Conservation (phyloP, 768 basidiomycete species). For the Kwoniella europaea region DNA sequence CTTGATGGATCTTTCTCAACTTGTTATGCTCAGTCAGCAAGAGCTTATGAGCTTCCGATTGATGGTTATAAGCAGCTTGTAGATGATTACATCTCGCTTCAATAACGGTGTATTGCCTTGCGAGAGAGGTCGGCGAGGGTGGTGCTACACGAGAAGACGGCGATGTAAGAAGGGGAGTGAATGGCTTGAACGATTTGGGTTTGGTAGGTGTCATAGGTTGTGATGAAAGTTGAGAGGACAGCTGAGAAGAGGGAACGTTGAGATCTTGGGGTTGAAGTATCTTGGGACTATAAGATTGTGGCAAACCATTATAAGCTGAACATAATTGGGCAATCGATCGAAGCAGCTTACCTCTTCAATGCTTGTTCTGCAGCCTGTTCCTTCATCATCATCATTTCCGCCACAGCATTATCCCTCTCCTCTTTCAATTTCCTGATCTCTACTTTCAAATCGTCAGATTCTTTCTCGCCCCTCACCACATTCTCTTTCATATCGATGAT, state of each 20-base stretch:
- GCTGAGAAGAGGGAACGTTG: slow-evolving; percentile 18
- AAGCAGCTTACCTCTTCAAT: slow-evolving; percentile 11
- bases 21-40: slow-evolving; percentile 28
- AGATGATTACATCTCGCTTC: slow-evolving; percentile 1
- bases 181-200: slow-evolving; percentile 1
- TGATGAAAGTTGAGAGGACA: background rate
- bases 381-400: background rate
- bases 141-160: slow-evolving; percentile 4
- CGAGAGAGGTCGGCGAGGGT: background rate
- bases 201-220: slow-evolving; percentile 22
- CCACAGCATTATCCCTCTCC: slow-evolving; percentile 6
- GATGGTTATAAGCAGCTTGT: slow-evolving; percentile 22
- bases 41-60: slow-evolving; percentile 27
- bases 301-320: background rate
- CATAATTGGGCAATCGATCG: background rate
- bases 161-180: slow-evolving; percentile 6
- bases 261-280: slow-evolving; percentile 14
- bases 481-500: slow-evolving; percentile 10
- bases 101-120: background rate
- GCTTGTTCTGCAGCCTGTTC: background rate
- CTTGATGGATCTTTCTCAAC: slow-evolving; percentile 25
- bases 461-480: background rate
- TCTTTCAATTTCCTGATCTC: slow-evolving; percentile 3
- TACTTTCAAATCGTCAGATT: background rate
- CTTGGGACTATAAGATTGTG: slow-evolving; percentile 8